Conservation (phyloP, 345 rosid species). For the Gynandropsis gynandra region DNA sequence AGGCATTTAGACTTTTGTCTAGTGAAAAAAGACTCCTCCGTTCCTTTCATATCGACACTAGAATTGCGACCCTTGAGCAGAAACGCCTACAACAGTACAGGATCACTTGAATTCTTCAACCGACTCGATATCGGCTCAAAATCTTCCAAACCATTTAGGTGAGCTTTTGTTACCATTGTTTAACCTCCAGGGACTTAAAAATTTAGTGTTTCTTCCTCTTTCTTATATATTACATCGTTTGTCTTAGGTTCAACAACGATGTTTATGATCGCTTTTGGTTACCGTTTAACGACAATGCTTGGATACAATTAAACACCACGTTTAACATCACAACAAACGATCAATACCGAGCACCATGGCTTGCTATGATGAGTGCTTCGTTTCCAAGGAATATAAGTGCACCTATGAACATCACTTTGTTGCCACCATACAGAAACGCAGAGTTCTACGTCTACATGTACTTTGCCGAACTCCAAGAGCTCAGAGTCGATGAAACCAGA, state of each 20-base stretch:
- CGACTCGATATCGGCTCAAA: too few species aligned
- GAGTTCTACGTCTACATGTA: constrained; percentile 29
- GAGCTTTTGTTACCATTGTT: too few species aligned
- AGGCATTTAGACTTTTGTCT: too few species aligned
- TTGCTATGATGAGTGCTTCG: constrained; percentile 30
- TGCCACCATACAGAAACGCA: not conserved
- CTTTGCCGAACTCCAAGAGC: constrained; percentile 22
- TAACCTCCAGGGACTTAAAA: constrained; percentile 22
- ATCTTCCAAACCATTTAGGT: too few species aligned
- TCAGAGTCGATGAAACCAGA: constrained; percentile 7
- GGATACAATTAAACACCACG: constrained; percentile 1
- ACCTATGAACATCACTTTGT: constrained; percentile 16
- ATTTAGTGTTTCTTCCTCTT: not conserved
- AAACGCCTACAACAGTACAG: too few species aligned
- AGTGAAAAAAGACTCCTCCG: too few species aligned
- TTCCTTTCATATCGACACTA: too few species aligned
- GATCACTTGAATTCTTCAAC: too few species aligned
- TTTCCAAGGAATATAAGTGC: constrained; percentile 17
- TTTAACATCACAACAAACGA: constrained; percentile 10
- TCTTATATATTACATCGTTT: not conserved
- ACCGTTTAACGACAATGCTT: not conserved
- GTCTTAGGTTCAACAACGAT: constrained; percentile 22
- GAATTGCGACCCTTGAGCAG: too few species aligned
- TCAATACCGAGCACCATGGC: constrained; percentile 17
- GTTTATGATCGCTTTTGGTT: constrained; percentile 20